A percentile compares a stretch with the other conserved stretches of the same genome.
phyloP scores from a whole-genome alignment of 2,329 filamentous ascomycete genomes.

The Fusarium acutatum region DNA sequence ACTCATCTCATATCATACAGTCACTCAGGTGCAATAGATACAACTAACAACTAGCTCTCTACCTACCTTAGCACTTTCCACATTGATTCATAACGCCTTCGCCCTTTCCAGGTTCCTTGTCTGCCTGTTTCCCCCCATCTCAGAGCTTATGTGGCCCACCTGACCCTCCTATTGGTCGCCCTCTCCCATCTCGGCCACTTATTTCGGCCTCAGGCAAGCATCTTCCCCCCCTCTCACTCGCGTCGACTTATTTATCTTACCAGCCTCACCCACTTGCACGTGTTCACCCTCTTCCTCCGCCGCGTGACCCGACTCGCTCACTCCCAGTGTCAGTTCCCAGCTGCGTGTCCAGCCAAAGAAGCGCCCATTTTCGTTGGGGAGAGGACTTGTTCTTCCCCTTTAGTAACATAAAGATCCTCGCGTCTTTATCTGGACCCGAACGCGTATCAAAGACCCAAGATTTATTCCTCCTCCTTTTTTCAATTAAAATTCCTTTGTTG shows the following conservation, averaged over 20 bases:
- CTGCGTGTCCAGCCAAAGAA: constrained; percentile 20
- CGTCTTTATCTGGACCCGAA: constrained; percentile 14
- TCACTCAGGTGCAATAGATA: not conserved
- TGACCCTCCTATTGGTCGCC: constrained; percentile 28
- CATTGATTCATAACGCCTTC: constrained; percentile 19
- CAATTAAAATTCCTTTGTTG: not conserved
- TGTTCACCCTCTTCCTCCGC: constrained; percentile 50
- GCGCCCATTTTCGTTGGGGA: not conserved
- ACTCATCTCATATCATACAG: not conserved
- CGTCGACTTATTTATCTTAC: constrained; percentile 46
- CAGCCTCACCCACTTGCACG: constrained; percentile 52
- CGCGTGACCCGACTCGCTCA: constrained; percentile 50
- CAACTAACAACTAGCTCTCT: not conserved
- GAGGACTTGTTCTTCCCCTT: constrained; percentile 29
- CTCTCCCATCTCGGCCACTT: constrained; percentile 5
- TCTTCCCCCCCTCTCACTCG: constrained; percentile 15
- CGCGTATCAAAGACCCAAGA: constrained; percentile 22
- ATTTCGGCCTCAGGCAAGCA: constrained; percentile 38
- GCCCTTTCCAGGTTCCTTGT: not conserved
- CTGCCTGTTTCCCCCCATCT: constrained; percentile 18
- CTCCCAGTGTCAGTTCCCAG: constrained; percentile 34
- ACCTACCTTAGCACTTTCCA: constrained; percentile 5
- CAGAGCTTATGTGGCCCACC: constrained; percentile 35
- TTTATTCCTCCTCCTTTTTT: constrained; percentile 10
- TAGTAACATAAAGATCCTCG: constrained; percentile 43